These are phyloP conservation scores for Annulohypoxylon truncatum DNA, from an alignment of 2,329 filamentous ascomycete species.

Conservation along the genomic window DNA sequence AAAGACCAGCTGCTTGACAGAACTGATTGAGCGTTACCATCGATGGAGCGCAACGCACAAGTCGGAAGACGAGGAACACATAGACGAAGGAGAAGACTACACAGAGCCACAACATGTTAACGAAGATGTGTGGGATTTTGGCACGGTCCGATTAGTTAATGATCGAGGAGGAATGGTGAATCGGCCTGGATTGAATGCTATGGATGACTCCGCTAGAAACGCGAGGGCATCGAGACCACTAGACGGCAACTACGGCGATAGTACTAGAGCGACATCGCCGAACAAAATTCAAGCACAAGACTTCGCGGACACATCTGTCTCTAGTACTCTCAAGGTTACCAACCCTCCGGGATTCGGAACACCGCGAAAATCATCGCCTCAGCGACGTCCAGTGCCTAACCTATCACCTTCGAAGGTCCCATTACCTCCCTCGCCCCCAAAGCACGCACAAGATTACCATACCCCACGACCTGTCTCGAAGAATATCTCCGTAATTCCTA, in stretches of 20 bases:
- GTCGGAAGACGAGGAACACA: slow-evolving; percentile 74
- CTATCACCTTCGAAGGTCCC: slow-evolving; percentile 70
- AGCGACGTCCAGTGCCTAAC: slow-evolving; percentile 63
- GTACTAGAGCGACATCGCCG: slow-evolving; percentile 62
- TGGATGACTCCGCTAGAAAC: slow-evolving; percentile 87
- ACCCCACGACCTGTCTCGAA: slow-evolving; percentile 61
- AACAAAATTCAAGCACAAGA: slow-evolving; percentile 62
- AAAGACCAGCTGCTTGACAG: slow-evolving; percentile 95
- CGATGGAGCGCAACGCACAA: slow-evolving; percentile 88
- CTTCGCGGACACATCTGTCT: slow-evolving; percentile 56
- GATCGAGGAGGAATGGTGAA: slow-evolving; percentile 69
- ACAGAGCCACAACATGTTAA: slow-evolving; percentile 68
- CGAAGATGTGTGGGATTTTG: slow-evolving; percentile 98
- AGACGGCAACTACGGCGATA: slow-evolving; percentile 66
- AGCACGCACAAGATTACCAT: slow-evolving; percentile 55
- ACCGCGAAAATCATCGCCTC: slow-evolving; percentile 70
- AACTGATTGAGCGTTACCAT: slow-evolving; percentile 90
- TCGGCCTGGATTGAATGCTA: slow-evolving; percentile 70
- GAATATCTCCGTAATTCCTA: slow-evolving; percentile 60
- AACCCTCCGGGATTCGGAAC: slow-evolving; percentile 58
- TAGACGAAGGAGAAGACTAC: slow-evolving; percentile 67
- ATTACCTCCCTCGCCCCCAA: slow-evolving; percentile 69
- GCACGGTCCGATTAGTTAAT: slow-evolving; percentile 86
- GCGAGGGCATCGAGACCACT: slow-evolving; percentile 69
- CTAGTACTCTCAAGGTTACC: slow-evolving; percentile 66